Evolutionary conservation across 164 flowering plant genomes (phyloP).

Genomic region (Piper betle): DNA sequence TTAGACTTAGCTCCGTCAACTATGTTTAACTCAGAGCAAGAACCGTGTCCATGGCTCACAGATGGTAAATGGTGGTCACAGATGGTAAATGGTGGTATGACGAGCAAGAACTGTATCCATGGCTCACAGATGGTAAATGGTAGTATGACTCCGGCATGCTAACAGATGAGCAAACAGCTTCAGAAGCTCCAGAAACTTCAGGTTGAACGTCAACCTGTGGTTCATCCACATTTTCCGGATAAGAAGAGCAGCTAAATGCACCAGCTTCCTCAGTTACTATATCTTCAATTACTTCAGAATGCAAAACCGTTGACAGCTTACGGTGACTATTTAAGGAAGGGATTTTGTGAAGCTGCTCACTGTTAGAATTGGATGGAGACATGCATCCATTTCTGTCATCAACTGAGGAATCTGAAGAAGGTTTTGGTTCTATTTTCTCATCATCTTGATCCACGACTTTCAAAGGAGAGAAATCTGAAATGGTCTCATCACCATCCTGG

Average conservation of each 20-base stretch:
- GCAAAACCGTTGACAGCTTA: constrained; percentile 2
- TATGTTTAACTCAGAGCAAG: constrained; percentile 25
- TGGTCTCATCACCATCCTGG: neutral
- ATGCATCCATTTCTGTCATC: neutral
- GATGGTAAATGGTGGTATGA: no score
- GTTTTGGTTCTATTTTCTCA: neutral
- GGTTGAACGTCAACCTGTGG: constrained; percentile 14
- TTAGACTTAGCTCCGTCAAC: constrained; percentile 23
- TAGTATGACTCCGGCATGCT: constrained; percentile 24
- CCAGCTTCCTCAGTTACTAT: constrained; percentile 12
- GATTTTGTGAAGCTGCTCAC: constrained; percentile 1
- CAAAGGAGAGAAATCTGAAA: neutral
- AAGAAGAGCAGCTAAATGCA: constrained; percentile 17
- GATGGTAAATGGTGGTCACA: no score
- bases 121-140: constrained; percentile 19
- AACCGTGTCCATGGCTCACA: constrained; percentile 16
- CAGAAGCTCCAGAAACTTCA: constrained; percentile 19
- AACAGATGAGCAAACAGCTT: constrained; percentile 35
- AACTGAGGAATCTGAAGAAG: neutral
- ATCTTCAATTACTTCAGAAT: neutral
- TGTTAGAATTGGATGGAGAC: neutral
- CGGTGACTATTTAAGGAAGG: constrained; percentile 14
- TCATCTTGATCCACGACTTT: neutral
- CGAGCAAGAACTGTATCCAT: no score
- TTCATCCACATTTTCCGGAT: constrained; percentile 16